Base-by-base conservation (phyloP, 108 stramenopile genomes). In the Cyclotella distinguenda region DNA sequence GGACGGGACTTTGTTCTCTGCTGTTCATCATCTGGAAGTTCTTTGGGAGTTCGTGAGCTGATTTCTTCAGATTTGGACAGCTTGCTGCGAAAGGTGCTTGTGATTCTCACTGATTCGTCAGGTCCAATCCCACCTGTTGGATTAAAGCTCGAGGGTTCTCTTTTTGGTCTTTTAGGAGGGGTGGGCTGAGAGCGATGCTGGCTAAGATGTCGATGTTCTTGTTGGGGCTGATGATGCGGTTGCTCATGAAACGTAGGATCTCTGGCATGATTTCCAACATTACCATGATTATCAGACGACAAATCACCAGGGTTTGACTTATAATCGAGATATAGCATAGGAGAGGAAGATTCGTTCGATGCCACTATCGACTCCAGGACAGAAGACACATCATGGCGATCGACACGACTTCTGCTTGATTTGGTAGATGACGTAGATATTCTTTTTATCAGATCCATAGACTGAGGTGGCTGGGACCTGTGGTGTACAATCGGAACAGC, bases 321-420 rank as follows among this genome's bases (percentile, higher is more conserved):
- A 7, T 55, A 36, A 21, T 55, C 54, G 34, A 55, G 22, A 22
- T 55, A 55, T 18, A 55, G 35, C 10, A 55, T 36, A 19, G 54
- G 54, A 22, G 19, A 18, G 4, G 54, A 55, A 1, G 54, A 35
- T 55, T 34, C 34, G n/a, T 36, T 36, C 7, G 54, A 55, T 26
- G 54, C 54, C 10, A 55, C 54, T 6, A 55, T 55, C 19, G 54
- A 55, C 34, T 55, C 35, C 1, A 55, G 34, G 25, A 21, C 19
- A 15, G 33, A 18, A 21, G 19, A 6, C 0, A 35, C 54, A 6
- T n/a, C 10, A 21, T 32, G 34, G 22, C 34, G 34, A 36, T 55
- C 33, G 22, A 31, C 51, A 55, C 34, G 54, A 36, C 34, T 36
- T 3, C 6, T 22, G 36, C 35, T 55, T 21, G 33, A 16, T 13